These are phyloP conservation scores for Beauveria rudraprayagi DNA, from an alignment of 2,329 filamentous ascomycete genomes.

Conservation along the genomic window DNA sequence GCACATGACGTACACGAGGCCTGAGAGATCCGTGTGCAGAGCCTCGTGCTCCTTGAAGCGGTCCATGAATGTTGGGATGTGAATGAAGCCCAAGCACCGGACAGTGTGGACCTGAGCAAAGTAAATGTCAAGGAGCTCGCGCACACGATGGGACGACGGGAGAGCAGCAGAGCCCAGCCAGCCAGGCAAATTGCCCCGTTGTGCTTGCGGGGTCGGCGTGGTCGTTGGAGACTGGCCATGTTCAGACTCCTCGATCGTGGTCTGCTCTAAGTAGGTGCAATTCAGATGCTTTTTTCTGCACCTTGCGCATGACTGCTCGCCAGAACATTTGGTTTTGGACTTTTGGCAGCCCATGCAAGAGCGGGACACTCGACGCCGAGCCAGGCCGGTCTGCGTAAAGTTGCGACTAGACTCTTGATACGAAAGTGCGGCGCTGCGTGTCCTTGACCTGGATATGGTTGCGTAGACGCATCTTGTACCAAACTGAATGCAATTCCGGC, in stretches of 20 bases:
- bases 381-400: slow-evolving; percentile 1
- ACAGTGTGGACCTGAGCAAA: slow-evolving; percentile 4
- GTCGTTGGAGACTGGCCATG: not conserved
- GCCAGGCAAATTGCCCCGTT: not conserved
- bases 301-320: not conserved
- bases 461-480: not conserved
- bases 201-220: not conserved
- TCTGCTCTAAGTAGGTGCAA: not conserved
- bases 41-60: not conserved
- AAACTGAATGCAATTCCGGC: slow-evolving; percentile 7
- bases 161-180: not conserved
- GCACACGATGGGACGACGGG: slow-evolving; percentile 1
- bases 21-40: not conserved
- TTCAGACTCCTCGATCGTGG: not conserved
- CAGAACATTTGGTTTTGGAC: slow-evolving; percentile 5
- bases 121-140: slow-evolving; percentile 9
- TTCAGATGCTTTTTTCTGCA: not conserved
- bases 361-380: not conserved
- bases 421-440: not conserved
- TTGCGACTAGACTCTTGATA: not conserved
- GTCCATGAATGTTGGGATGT: slow-evolving; percentile 7
- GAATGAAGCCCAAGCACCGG: slow-evolving; percentile 4
- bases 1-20: slow-evolving; percentile 2
- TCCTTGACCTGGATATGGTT: not conserved
- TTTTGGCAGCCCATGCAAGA: not conserved